Evolutionary conservation across 1,139 yeast species (phyloP), one percentile per base, ranked within the genome.

Genomic region (Saccharomyces hybrid): DNA sequence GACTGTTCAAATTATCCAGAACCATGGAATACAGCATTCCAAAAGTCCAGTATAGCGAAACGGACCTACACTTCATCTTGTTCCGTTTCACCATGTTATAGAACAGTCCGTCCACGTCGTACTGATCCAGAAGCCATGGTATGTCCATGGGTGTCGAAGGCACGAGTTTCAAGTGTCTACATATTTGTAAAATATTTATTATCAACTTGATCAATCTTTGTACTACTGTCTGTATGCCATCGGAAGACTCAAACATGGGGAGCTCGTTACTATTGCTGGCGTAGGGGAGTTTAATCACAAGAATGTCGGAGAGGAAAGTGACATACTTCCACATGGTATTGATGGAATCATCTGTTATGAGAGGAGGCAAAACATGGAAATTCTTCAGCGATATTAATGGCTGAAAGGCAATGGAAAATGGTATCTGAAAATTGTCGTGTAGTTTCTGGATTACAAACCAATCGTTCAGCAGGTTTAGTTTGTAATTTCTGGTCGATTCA

Each of bases 381-480:
- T 63, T 62, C 28, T 61, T 63, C 11, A 63, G 44, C 9, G 67
- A 64, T 4, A 63, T 52, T n/a, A 65, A 52, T 2, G 68, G 69
- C 32, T 63, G 61, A 42, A 60, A 63, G n/a, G 63, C 56, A 11
- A 65, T 58, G 0, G 65, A 56, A 52, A 58, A 65, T 1, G 66
- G 63, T 27, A 64, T 57, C 5, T 62, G 60, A 28, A 53, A 54
- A 14, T 63, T 59, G 14, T 59, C 63, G 16, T 61, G 54, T 9
- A 38, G 44, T 47, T 58, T 60, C 11, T 58, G 53, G 13, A 65
- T 52, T 2, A 56, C 51, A 52, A 62, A 65, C 65, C 68, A 63
- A 41, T 55, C 52, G 28, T 56, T 56, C 23, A 65, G 57, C 26
- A 53, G 51, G 8, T 47, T 48, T 14, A 64, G 50, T 48, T 59